Base-by-base conservation (phyloP, 2,329 filamentous ascomycete genomes). In the Phoma sp. region DNA sequence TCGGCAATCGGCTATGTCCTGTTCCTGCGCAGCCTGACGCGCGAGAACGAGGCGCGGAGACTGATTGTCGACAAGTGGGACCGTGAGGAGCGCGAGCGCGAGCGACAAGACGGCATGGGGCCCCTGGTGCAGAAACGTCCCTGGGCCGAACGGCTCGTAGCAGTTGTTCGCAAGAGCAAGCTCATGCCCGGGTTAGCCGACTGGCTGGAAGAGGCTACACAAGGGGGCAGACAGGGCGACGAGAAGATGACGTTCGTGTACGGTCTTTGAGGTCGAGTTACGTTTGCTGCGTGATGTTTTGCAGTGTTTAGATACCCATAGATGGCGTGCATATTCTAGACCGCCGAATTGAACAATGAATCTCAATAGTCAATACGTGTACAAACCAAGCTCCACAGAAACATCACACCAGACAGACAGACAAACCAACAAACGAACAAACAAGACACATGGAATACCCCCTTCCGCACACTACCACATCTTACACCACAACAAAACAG, bases 201-300 rank as follows among this genome's bases (percentile, higher is more conserved):
- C 8, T 70, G 72, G 67, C 51, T 76, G 1, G 73, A 76, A 1
- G 55, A 69, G 40, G 75, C 75, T n/a, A 70, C 66, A 1, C 61
- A 61, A 10, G 65, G 73, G 19, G 69, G 74, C 7, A 68, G 74
- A 57, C 63, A 74, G 25, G 79, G 79, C 4, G 79, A 81, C 47
- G 78, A 81, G 66, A 79, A 73, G 66, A 60, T 80, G 43, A 81
- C 78, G 0, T 81, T 79, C 63, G 62, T 75, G 43, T 81, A 80
- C 57, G 76, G 77, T 10, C 51, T 74, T 24, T 71, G 51, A 61
- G n/a, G 1, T 33, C 15, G 5, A 4, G 10, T 6, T n/a, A n/a
- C 4, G 2, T 3, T n/a, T 13, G 8, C 31, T 3, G 2, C 4
- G 6, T n/a, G 12, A 9, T 33, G 31, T 33, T 1, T 29, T 9